A percentile compares a stretch with the other conserved stretches of the same genome.
These are phyloP conservation scores for Aspergillus biplanus DNA, from an alignment of 495 filamentous ascomycete genomes.

Conservation along the genomic window DNA sequence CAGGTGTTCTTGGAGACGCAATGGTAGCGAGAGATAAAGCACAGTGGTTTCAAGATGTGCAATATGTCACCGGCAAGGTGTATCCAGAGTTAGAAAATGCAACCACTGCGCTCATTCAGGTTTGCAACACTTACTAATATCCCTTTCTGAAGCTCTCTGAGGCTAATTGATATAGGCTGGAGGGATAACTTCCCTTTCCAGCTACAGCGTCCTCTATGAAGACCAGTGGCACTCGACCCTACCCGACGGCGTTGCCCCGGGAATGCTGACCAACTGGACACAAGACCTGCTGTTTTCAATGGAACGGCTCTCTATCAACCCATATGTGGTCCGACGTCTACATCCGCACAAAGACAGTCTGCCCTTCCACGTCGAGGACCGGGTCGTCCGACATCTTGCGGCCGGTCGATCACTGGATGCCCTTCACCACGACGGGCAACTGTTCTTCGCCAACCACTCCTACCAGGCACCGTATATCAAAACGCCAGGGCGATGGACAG, in stretches of 20 bases:
- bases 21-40: conserved; percentile 9
- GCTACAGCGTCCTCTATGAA: conserved; percentile 7
- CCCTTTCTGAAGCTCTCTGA: neutral
- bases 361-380: neutral
- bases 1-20: conserved; percentile 3
- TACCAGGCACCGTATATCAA: conserved; percentile 7
- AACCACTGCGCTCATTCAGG: neutral
- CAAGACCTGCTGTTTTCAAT: conserved; percentile 13
- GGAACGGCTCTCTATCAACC: conserved; percentile 9
- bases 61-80: conserved; percentile 8
- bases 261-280: conserved; percentile 11
- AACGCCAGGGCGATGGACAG: conserved; percentile 9
- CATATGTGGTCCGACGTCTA: conserved; percentile 10
- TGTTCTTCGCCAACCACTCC: conserved; percentile 9
- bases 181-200: conserved; percentile 1
- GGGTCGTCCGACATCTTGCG: conserved; percentile 9
- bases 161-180: conserved; percentile 8
- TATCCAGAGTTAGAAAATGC: conserved; percentile 9
- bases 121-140: neutral
- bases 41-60: conserved; percentile 9
- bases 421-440: conserved; percentile 5
- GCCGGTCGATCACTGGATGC: neutral
- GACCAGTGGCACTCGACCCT: conserved; percentile 8
- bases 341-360: neutral
- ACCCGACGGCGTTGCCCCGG: conserved; percentile 4